Percentiles rank a stretch among this genome's conserved stretches.
Conservation (phyloP, 1,139 yeast genomes). For the Kodamaea sp. region DNA sequence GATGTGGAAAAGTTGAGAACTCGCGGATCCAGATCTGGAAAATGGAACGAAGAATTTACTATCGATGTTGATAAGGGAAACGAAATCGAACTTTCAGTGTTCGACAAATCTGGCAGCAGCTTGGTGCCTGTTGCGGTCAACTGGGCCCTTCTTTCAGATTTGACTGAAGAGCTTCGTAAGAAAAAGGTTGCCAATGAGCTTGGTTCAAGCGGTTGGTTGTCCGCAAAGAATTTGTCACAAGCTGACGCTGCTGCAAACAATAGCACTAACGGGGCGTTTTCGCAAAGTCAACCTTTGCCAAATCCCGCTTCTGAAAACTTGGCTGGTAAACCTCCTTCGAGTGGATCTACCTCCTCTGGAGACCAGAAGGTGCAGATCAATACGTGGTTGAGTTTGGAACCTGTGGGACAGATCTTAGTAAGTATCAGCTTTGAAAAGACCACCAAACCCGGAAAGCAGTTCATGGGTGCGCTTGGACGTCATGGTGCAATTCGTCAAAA, state of each 20-base stretch:
- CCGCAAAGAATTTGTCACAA: slow-evolving; percentile 60
- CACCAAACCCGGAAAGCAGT: slow-evolving; percentile 53
- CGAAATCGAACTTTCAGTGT: slow-evolving; percentile 84
- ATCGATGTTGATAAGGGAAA: slow-evolving; percentile 86
- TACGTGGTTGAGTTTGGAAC: slow-evolving; percentile 93
- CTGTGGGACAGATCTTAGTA: slow-evolving; percentile 85
- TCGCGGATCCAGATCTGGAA: slow-evolving; percentile 70
- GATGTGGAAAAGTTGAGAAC: slow-evolving; percentile 82
- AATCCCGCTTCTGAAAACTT: slow-evolving; percentile 3
- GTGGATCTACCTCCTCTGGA: slow-evolving; percentile 6
- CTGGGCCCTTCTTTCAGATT: slow-evolving; percentile 87
- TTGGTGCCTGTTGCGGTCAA: slow-evolving; percentile 87
- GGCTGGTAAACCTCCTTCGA: slow-evolving; percentile 2
- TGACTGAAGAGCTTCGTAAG: slow-evolving; percentile 91
- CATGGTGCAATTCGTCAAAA: slow-evolving; percentile 97
- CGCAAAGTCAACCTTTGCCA: neutral
- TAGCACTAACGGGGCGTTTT: neutral
- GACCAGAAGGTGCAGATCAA: slow-evolving; percentile 46
- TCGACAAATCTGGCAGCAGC: slow-evolving; percentile 70
- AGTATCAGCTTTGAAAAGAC: slow-evolving; percentile 77
- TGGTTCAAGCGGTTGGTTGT: slow-evolving; percentile 82
- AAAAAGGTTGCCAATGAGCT: slow-evolving; percentile 78
- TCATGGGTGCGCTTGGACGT: slow-evolving; percentile 83
- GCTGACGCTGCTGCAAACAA: slow-evolving; percentile 4
- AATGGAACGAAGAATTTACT: slow-evolving; percentile 82